Percentiles rank a stretch among this genome's conserved stretches.
phyloP scores from a whole-genome alignment of 805 yeast species.

The Isabelozyma pseudorhagii region DNA sequence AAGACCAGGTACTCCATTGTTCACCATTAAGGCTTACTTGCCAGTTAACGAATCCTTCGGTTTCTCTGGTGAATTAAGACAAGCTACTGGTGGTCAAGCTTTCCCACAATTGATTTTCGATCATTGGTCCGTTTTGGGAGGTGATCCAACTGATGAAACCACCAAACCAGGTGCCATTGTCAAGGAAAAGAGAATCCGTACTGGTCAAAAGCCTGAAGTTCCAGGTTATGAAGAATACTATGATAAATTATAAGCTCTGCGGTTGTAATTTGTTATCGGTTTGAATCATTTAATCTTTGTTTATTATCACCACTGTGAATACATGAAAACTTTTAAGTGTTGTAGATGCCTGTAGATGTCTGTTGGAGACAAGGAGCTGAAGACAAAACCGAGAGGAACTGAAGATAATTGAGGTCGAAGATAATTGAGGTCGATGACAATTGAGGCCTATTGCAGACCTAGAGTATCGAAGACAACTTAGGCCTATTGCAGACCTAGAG shows the following conservation, averaged over 20 bases:
- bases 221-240: conserved; percentile 99
- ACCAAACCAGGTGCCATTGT: conserved; percentile 62
- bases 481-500: no score
- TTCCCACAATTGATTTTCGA: conserved; percentile 99
- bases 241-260: conserved; percentile 67
- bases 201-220: conserved; percentile 94
- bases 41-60: conserved; percentile 99
- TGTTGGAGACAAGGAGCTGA: no score
- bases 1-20: conserved; percentile 99
- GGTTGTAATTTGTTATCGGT: not conserved
- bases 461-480: no score
- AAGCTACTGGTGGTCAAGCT: conserved; percentile 99
- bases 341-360: not conserved
- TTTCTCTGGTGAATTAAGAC: conserved; percentile 99
- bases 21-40: conserved; percentile 99
- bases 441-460: no score
- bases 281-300: not conserved
- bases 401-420: no score
- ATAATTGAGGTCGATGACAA: no score
- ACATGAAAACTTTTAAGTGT: not conserved
- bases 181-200: conserved; percentile 77
- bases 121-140: conserved; percentile 91
- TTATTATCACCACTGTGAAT: not conserved
- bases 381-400: no score
- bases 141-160: conserved; percentile 90